These are phyloP conservation scores for Tephrocybe sp. DNA, from an alignment of 768 basidiomycete species.

Conservation along the genomic window DNA sequence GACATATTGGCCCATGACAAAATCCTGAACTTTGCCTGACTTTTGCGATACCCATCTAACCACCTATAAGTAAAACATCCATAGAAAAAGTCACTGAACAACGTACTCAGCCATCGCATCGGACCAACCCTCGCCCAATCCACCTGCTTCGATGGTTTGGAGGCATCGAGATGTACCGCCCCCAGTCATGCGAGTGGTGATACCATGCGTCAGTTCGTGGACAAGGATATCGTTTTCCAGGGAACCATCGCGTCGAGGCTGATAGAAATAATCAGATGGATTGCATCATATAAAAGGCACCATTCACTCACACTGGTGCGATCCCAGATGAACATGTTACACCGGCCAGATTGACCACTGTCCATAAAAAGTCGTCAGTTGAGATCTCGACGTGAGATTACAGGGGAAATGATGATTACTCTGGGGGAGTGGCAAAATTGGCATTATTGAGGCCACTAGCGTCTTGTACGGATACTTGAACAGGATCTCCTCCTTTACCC, in stretches of 20 bases:
- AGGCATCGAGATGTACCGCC: constrained; percentile 58
- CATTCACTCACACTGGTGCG: constrained; percentile 7
- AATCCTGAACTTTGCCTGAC: constrained; percentile 32
- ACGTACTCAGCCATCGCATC: constrained; percentile 47
- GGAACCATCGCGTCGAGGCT: constrained; percentile 55
- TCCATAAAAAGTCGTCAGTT: neutral
- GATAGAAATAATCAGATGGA: neutral
- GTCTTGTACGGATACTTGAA: constrained; percentile 51
- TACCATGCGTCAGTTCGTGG: constrained; percentile 50
- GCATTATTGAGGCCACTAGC: constrained; percentile 42
- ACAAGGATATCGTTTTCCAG: constrained; percentile 57
- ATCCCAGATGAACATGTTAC: constrained; percentile 23
- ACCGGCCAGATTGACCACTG: constrained; percentile 36
- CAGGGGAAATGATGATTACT: constrained; percentile 23
- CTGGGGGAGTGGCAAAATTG: constrained; percentile 42
- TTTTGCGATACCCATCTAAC: constrained; percentile 41
- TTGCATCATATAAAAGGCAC: neutral
- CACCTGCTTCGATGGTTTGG: constrained; percentile 59
- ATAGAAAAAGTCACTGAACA: neutral
- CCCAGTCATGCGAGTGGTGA: constrained; percentile 50
- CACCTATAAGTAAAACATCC: neutral
- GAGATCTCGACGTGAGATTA: neutral
- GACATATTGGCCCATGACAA: constrained; percentile 48
- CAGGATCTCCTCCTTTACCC: constrained; percentile 47
- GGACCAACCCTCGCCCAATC: constrained; percentile 69